Evolutionary conservation across 257 asterid genomes (phyloP).

Genomic region (Nicotiana tabacum): DNA sequence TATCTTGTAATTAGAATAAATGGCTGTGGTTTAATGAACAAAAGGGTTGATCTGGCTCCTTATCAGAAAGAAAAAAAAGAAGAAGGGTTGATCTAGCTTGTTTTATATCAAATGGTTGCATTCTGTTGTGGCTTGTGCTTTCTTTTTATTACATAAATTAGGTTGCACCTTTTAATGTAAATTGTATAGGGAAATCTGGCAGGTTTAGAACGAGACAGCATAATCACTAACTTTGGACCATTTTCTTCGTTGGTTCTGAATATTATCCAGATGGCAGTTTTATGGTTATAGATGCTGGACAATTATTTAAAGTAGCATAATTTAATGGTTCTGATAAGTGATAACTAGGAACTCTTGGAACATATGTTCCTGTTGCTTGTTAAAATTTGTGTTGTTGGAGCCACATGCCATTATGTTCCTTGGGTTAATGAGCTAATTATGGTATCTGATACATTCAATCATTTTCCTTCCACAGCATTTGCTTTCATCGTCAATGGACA

Average conservation of each 20-base stretch:
- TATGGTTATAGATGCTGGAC: neutral
- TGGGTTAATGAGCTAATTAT: neutral
- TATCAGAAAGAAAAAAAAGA: too few relatives aligned
- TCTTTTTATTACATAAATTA: neutral
- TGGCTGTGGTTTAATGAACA: neutral
- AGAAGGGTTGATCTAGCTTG: neutral
- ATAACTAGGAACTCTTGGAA: neutral
- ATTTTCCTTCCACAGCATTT: conserved; percentile 49
- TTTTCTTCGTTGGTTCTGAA: neutral
- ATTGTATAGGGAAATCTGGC: neutral
- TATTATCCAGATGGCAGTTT: neutral
- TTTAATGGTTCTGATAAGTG: neutral
- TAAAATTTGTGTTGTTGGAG: neutral
- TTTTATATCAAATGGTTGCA: neutral
- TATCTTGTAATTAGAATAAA: neutral
- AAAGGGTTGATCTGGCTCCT: neutral
- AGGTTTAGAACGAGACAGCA: neutral
- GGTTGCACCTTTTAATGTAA: neutral
- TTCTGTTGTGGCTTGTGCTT: neutral
- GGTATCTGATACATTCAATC: conserved; percentile 1
- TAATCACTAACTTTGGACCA: neutral
- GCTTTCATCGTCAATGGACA: conserved; percentile 96
- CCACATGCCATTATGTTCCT: neutral
- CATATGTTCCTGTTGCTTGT: neutral
- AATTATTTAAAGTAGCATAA: neutral